Percentiles rank a stretch among this genome's conserved stretches.
phyloP scores from a whole-genome alignment of 768 basidiomycete genomes.

The Mrakia hoshinonis region DNA sequence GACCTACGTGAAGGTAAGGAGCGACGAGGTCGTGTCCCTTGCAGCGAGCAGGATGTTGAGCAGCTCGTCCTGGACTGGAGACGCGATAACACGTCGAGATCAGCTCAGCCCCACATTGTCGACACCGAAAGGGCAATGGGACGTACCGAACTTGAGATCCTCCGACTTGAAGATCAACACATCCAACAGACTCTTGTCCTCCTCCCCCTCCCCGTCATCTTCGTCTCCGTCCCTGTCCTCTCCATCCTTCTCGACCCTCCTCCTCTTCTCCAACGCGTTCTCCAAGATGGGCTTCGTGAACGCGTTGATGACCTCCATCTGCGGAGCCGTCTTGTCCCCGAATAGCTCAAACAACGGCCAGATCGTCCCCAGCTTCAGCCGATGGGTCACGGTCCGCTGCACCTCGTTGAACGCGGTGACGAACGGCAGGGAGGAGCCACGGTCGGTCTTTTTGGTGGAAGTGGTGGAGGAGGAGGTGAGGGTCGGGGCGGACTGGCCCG shows the following conservation, averaged over 20 bases:
- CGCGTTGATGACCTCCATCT: constrained; percentile 41
- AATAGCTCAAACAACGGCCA: constrained; percentile 47
- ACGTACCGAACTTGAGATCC: constrained; percentile 42
- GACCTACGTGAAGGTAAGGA: constrained; percentile 13
- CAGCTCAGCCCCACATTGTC: not conserved
- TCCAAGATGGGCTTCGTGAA: constrained; percentile 13
- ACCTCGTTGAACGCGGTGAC: constrained; percentile 50
- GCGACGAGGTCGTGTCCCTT: constrained; percentile 51
- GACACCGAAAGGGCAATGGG: not conserved
- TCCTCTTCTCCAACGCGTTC: constrained; percentile 42
- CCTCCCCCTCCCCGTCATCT: constrained; percentile 27
- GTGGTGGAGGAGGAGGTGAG: not conserved
- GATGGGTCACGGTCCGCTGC: constrained; percentile 44
- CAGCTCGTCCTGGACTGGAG: constrained; percentile 59
- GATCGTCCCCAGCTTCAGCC: constrained; percentile 44
- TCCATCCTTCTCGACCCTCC: constrained; percentile 42
- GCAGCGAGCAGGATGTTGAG: constrained; percentile 68
- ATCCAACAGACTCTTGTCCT: constrained; percentile 58
- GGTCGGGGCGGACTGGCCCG: constrained; percentile 45
- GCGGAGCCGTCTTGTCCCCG: constrained; percentile 42
- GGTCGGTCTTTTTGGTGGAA: constrained; percentile 40
- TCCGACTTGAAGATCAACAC: constrained; percentile 60
- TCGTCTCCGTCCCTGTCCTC: constrained; percentile 26
- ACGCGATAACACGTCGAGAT: not conserved
- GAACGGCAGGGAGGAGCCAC: constrained; percentile 52